Conservation (phyloP, 192 early-diverging fungal genomes). For the Coemansia brasiliensis region DNA sequence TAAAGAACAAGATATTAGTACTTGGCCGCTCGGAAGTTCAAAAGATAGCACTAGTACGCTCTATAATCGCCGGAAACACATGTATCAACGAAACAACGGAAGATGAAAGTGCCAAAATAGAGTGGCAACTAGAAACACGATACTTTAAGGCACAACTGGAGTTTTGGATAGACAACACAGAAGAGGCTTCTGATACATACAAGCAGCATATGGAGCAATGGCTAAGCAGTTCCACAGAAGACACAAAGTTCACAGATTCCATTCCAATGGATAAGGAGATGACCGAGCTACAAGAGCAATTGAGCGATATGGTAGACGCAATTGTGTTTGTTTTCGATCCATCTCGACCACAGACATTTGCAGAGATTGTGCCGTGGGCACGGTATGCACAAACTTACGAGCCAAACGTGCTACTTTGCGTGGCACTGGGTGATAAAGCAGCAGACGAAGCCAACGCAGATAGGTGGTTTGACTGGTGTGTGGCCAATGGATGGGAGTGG, state of each 20-base stretch:
- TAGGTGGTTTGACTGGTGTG: conserved; percentile 40
- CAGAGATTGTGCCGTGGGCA: conserved; percentile 49
- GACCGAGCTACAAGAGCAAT: conserved; percentile 27
- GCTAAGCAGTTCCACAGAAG: conserved; percentile 17
- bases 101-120: conserved; percentile 16
- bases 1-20: conserved; percentile 49
- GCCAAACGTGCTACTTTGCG: conserved; percentile 37
- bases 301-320: conserved; percentile 43
- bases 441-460: conserved; percentile 11
- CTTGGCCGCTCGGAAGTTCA: conserved; percentile 27
- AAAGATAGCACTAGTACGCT: conserved; percentile 19
- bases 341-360: conserved; percentile 14
- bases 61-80: conserved; percentile 9
- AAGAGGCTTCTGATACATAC: conserved; percentile 15
- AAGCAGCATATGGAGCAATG: conserved; percentile 26
- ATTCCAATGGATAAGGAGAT: conserved; percentile 12
- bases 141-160: conserved; percentile 37
- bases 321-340: conserved; percentile 46
- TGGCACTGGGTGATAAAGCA: conserved; percentile 1
- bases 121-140: conserved; percentile 38
- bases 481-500: conserved; percentile 48
- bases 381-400: conserved; percentile 15
- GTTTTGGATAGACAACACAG: conserved; percentile 51
- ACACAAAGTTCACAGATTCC: too few relatives aligned
- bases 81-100: background rate